Base-by-base conservation (phyloP, 768 basidiomycete genomes). In the Tephrocybe rancida region DNA sequence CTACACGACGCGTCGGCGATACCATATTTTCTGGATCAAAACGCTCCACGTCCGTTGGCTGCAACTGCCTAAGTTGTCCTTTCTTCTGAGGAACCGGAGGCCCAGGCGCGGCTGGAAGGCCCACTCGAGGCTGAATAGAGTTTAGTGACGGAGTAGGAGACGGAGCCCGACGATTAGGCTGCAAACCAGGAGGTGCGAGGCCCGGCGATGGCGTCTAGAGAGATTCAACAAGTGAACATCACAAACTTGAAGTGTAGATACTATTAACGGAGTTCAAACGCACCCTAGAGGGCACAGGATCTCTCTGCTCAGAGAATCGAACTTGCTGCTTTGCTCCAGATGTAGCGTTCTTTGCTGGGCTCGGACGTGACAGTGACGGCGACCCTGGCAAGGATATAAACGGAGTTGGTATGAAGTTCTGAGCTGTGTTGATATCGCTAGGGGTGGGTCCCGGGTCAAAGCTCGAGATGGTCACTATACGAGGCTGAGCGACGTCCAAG, bases 391-490 rank as follows among this genome's bases (percentile, higher is more conserved):
- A 39, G 22, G 34, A 29, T 10, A 7, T 24, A n/a, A 38, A 48
- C 18, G 35, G 29, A 24, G 25, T 44, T 26, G 50, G 37, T 25
- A 39, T 43, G 19, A 47, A 29, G 34, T 44, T 35, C 30, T 30
- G 39, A 2, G 19, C n/a, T 1, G 43, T 37, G 24, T 18, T 43
- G 22, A 21, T 10, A 13, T 29, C 14, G 9, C 25, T 32, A 13
- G 42, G 25, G 21, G 2, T 8, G 1, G 47, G 52, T n/a, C 45
- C 52, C 2, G 51, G 48, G 3, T 48, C 51, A 19, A 53, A 57
- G 25, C 39, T 57, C 13, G 56, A 53, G 21, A 39, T 48, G 11
- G 56, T 54, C 8, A 27, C 27, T 5, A 22, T 19, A 18, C 45
- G 35, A 11, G 45, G 16, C 27, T 48, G 54, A 7, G 16, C 30